Base-by-base conservation (phyloP, 2,329 filamentous ascomycete genomes). In the Aureobasidium sp. region DNA sequence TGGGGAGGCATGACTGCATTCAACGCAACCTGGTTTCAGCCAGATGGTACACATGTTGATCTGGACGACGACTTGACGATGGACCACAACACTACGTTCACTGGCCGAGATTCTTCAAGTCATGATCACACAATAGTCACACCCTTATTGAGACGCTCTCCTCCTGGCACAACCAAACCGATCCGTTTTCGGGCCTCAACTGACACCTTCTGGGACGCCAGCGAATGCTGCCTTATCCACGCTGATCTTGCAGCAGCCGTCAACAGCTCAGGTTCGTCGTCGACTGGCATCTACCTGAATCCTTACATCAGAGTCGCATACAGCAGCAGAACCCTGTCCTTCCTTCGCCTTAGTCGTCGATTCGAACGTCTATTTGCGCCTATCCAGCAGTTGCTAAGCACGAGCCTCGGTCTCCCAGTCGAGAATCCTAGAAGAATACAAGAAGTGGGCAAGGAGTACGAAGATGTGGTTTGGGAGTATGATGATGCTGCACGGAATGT, bases 1-100 rank as follows among this genome's bases (percentile, higher is more conserved):
- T 91, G 88, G 89, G 87, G 87, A 58, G 89, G 89, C 25, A 90
- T 91, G 83, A 86, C 84, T 2, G 84, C 84, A 2, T 86, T 86
- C 73, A 81, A 87, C 69, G 85, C 83, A 1, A 74, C 75, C 51
- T 85, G 82, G 72, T 82, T 87, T 51, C 82, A 85, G 67, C 74
- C 60, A 22, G 60, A 62, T 11, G 29, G 22, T 17, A 27, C 31
- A 17, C 41, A 22, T 12, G 8, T 14, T n/a, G 22, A 27, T 25
- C n/a, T 49, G 7, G 44, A 20, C 1, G 34, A 20, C 14, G 56
- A 39, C 15, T 22, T 51, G 27, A 20, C 34, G 5, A 22, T 41
- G n/a, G 44, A 41, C 44, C 56, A 31, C 56, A 51, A 49, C 25
- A 27, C 12, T 2, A 49, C 44, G 4, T 27, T 20, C 22, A 17